Evolutionary conservation across 1,139 yeast genomes (phyloP).

Genomic region (Saccharomyces pastorianus): DNA sequence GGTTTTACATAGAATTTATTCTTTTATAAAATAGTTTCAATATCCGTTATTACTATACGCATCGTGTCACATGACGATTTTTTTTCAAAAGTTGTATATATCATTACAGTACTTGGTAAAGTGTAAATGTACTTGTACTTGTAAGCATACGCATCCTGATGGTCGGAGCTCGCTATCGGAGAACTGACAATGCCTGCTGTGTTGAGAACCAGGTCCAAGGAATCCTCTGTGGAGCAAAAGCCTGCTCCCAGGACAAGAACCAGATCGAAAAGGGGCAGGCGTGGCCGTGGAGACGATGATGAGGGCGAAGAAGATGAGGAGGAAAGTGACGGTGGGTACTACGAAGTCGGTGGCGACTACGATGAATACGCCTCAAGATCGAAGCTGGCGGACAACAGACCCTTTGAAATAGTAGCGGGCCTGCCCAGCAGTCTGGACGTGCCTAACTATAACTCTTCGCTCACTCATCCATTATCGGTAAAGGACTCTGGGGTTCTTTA

Average conservation of each 20-base stretch:
- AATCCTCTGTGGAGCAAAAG: not conserved
- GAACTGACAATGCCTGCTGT: not conserved
- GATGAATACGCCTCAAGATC: not conserved
- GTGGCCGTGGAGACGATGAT: conserved; percentile 1
- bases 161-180: not conserved
- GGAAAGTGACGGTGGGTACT: not conserved
- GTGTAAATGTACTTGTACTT: too few species aligned
- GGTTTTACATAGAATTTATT: too few species aligned
- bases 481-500: conserved; percentile 68
- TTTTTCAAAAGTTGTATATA: too few species aligned
- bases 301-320: not conserved
- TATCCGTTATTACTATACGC: not conserved
- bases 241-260: not conserved
- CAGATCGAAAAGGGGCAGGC: not conserved
- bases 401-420: conserved; percentile 48
- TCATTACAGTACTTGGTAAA: too few species aligned
- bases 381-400: conserved; percentile 11
- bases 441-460: conserved; percentile 41
- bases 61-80: not conserved
- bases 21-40: not conserved
- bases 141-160: not conserved
- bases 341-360: not conserved
- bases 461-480: conserved; percentile 60
- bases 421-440: conserved; percentile 69
- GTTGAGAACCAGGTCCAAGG: conserved; percentile 1